phyloP scores from a whole-genome alignment of 495 filamentous ascomycete species.

The Penicillium dipodomyicola region DNA sequence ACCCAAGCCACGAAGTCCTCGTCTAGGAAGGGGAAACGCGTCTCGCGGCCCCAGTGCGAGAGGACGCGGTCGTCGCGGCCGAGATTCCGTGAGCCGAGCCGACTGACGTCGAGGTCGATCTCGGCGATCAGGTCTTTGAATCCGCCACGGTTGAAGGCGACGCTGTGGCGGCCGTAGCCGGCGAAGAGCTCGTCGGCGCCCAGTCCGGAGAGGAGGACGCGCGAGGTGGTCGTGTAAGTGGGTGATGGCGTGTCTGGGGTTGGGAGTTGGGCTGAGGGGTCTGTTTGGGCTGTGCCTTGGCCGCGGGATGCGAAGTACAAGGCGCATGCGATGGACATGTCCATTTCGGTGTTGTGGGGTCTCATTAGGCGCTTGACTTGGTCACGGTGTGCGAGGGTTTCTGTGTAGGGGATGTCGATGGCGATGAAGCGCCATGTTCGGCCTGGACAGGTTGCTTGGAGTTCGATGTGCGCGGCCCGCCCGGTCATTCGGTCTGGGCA shows the following conservation, averaged over 20 bases:
- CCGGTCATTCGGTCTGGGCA: constrained; percentile 93
- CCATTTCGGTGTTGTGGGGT: constrained; percentile 98
- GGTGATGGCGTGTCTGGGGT: constrained; percentile 5
- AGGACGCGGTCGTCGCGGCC: constrained; percentile 92
- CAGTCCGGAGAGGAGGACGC: constrained; percentile 86
- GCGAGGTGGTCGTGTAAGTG: constrained; percentile 66
- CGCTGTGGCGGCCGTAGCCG: constrained; percentile 82
- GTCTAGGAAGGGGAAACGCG: constrained; percentile 88
- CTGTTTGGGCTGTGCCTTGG: constrained; percentile 44
- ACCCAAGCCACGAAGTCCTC: constrained; percentile 83
- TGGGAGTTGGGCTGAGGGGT: neutral
- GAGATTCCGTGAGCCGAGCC: constrained; percentile 89
- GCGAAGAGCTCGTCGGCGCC: constrained; percentile 96
- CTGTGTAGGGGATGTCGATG: constrained; percentile 79
- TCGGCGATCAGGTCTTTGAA: constrained; percentile 74
- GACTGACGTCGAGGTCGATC: constrained; percentile 78
- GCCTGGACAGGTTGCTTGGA: constrained; percentile 66
- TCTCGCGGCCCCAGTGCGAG: constrained; percentile 85
- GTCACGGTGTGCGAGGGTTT: constrained; percentile 66
- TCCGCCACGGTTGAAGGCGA: constrained; percentile 65
- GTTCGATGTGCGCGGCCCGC: constrained; percentile 68
- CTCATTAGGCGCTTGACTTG: constrained; percentile 73
- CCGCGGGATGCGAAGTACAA: constrained; percentile 92
- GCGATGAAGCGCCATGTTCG: constrained; percentile 77
- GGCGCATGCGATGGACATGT: constrained; percentile 90